A percentile compares a stretch with the other conserved stretches of the same genome.
phyloP scores from a whole-genome alignment of 2,329 filamentous ascomycete species.

The Cadophora sp. region DNA sequence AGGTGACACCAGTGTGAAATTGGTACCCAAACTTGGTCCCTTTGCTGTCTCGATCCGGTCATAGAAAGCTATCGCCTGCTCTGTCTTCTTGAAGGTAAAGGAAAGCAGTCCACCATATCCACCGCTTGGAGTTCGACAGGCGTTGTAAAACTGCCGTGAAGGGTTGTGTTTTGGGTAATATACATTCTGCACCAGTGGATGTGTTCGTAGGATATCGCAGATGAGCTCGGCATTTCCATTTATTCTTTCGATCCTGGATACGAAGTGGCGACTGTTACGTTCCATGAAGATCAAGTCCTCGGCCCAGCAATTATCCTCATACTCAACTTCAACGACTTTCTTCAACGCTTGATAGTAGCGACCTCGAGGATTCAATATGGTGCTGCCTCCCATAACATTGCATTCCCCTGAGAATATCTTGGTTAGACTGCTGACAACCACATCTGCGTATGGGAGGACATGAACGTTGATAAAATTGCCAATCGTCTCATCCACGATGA shows the following conservation, averaged over 20 bases:
- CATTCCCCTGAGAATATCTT: conserved; percentile 98
- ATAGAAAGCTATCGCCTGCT: conserved; percentile 81
- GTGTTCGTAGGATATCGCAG: conserved; percentile 71
- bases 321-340: conserved; percentile 65
- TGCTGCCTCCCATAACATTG: conserved; percentile 95
- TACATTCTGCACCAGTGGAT: conserved; percentile 72
- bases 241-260: conserved; percentile 80
- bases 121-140: conserved; percentile 72
- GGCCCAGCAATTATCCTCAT: conserved; percentile 91
- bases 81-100: conserved; percentile 74
- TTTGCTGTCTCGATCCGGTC: conserved; percentile 88
- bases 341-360: conserved; percentile 76
- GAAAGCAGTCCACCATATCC: conserved; percentile 93
- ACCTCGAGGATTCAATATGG: conserved; percentile 69
- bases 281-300: conserved; percentile 96
- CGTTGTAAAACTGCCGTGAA: conserved; percentile 77
- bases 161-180: conserved; percentile 86
- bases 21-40: conserved; percentile 93
- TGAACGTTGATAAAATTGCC: conserved; percentile 97
- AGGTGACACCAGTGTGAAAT: conserved; percentile 91
- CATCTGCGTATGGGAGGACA: conserved; percentile 85
- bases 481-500: conserved; percentile 95
- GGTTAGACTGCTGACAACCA: conserved; percentile 93
- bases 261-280: conserved; percentile 93
- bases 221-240: conserved; percentile 87